phyloP scores from a whole-genome alignment of 192 early-diverging fungal species.

The Ambispora gerdemannii region DNA sequence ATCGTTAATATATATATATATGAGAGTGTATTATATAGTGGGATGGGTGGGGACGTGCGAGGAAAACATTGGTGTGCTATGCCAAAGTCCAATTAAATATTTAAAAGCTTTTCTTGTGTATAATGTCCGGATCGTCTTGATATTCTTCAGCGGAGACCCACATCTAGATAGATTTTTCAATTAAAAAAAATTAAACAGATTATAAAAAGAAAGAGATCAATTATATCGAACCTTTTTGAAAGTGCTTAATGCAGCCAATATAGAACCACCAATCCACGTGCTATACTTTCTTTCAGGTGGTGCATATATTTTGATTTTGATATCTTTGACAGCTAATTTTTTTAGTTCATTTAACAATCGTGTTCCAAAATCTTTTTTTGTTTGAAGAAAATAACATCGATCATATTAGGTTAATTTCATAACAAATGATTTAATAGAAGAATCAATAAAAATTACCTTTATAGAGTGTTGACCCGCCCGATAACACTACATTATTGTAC shows the following conservation, averaged over 20 bases:
- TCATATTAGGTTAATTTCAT: background rate
- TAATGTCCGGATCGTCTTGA: slow-evolving; percentile 94
- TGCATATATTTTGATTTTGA: slow-evolving; percentile 96
- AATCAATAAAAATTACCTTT: slow-evolving; percentile 49
- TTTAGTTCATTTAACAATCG: slow-evolving; percentile 87
- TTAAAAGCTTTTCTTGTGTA: slow-evolving; percentile 76
- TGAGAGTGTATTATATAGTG: too few species aligned
- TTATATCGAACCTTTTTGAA: slow-evolving; percentile 76
- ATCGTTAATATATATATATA: too few species aligned
- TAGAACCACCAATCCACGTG: slow-evolving; percentile 97
- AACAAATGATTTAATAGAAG: too few species aligned
- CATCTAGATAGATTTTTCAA: slow-evolving; percentile 55
- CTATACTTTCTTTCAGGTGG: slow-evolving; percentile 98
- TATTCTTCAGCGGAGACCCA: slow-evolving; percentile 98
- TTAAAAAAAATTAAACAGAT: background rate
- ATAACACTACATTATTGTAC: slow-evolving; percentile 88
- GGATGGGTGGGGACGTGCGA: too few species aligned
- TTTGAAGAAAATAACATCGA: background rate
- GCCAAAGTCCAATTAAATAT: too few species aligned
- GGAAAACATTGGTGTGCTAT: too few species aligned
- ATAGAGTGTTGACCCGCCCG: slow-evolving; percentile 94
- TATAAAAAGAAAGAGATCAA: slow-evolving; percentile 13
- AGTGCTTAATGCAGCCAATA: slow-evolving; percentile 92
- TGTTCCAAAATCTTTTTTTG: slow-evolving; percentile 79
- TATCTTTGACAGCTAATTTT: slow-evolving; percentile 84